Percentiles rank a stretch among this genome's conserved stretches.
Evolutionary conservation across 306 rosid species (phyloP).

Genomic region (Biancaea sappan): DNA sequence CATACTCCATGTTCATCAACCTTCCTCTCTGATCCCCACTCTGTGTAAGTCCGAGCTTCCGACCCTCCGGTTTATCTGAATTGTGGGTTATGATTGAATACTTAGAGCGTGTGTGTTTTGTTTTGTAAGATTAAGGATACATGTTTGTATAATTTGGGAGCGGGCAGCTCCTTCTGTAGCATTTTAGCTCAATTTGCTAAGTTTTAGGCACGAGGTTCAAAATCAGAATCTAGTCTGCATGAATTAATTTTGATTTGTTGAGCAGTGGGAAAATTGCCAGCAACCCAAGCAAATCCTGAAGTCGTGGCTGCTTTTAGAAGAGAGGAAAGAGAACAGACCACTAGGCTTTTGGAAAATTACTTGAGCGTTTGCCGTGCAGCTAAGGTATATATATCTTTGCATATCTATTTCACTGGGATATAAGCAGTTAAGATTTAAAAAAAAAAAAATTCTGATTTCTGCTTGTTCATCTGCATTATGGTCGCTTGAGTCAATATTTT

Average conservation of each 20-base stretch:
- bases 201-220: too few relatives aligned
- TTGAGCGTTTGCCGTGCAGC: constrained; percentile 54
- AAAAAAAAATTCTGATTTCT: constrained; percentile 16
- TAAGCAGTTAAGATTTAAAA: too few relatives aligned
- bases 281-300: constrained; percentile 59
- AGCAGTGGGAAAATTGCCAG: constrained; percentile 90
- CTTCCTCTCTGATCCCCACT: constrained; percentile 77
- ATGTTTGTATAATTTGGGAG: not conserved
- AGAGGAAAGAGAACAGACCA: constrained; percentile 60
- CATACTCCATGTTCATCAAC: constrained; percentile 70
- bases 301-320: constrained; percentile 68
- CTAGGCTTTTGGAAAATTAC: constrained; percentile 51
- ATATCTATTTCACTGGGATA: not conserved
- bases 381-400: constrained; percentile 48
- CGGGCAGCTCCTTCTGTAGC: not conserved
- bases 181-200: not conserved
- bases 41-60: constrained; percentile 47
- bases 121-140: not conserved
- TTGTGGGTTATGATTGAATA: not conserved
- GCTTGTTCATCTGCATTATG: constrained; percentile 14
- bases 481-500: not conserved
- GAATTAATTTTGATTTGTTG: constrained; percentile 32
- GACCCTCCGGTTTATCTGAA: not conserved
- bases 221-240: too few relatives aligned
- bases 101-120: not conserved